Evolutionary conservation across 2,329 filamentous ascomycete genomes (phyloP), one percentile per base, ranked within the genome.

Genomic region (Xylaria multiplex): DNA sequence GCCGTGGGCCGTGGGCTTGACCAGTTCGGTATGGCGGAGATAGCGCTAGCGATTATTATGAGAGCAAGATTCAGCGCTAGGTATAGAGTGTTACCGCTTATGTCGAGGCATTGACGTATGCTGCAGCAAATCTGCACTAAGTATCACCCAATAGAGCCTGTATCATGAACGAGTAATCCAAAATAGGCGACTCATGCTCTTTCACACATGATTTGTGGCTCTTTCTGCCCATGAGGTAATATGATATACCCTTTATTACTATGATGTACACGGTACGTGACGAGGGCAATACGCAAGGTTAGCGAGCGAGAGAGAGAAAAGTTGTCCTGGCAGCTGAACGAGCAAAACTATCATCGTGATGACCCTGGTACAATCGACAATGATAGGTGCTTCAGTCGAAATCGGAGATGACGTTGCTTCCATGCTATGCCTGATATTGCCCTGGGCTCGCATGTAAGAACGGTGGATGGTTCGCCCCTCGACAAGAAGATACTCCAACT

Each of bases 21-120:
- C 59, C 35, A 48, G 52, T 49, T 66, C 37, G 57, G 65, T 52
- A 67, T 59, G 46, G 40, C 19, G 59, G 49, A 48, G 43, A 58
- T 3, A n/a, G 35, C 57, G 43, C 62, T 65, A 66, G 43, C 24
- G 35, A 53, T 49, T 30, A 45, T 60, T 37, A 50, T 48, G 35
- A 24, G 42, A 56, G 9, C 30, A 2, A 53, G 42, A 8, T 43
- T 63, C 30, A 49, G 19, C 59, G 55, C 60, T 66, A 66, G 52
- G 30, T 48, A 46, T n/a, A 40, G 35, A 48, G 22, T 49, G 46
- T 58, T 62, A 50, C 65, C 57, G 40, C 53, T 61, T 64, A 58
- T 19, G 62, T 61, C 46, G 48, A 49, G 32, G 40, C 40, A 27
- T 55, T 62, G 49, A 63, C 54, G 59, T 59, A 66, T 57, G n/a